A percentile compares a stretch with the other conserved stretches of the same genome.
Evolutionary conservation across 768 basidiomycete genomes (phyloP).

Genomic region (Lepiota venenata): DNA sequence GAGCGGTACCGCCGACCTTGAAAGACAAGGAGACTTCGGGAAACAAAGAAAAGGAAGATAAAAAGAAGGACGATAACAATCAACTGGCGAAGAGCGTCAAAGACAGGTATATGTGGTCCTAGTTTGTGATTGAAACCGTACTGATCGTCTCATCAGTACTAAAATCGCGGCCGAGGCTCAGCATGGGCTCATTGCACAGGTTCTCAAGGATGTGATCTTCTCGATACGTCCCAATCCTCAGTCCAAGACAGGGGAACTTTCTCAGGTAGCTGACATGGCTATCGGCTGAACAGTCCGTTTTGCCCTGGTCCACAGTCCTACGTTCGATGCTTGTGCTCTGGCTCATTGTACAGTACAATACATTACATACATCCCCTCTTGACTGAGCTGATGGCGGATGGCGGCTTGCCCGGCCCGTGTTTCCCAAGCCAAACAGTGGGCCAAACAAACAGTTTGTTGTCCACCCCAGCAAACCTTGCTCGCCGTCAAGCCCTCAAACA

Average conservation of each 20-base stretch:
- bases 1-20: conserved; percentile 48
- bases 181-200: conserved; percentile 90
- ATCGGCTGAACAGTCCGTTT: conserved; percentile 32
- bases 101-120: conserved; percentile 61
- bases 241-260: conserved; percentile 25
- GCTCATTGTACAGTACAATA: too few species aligned
- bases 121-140: not conserved
- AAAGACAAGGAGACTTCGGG: conserved; percentile 44
- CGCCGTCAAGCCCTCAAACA: conserved; percentile 13
- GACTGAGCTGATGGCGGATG: not conserved
- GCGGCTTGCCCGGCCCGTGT: not conserved
- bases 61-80: conserved; percentile 81
- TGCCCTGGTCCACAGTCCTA: too few species aligned
- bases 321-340: too few species aligned
- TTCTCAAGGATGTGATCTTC: conserved; percentile 91
- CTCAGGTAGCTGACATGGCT: conserved; percentile 43
- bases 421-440: not conserved
- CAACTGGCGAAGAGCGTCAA: conserved; percentile 86
- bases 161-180: conserved; percentile 91
- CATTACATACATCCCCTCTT: not conserved
- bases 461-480: not conserved
- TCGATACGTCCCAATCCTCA: conserved; percentile 47
- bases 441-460: conserved; percentile 2
- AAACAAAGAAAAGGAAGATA: conserved; percentile 55
- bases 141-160: conserved; percentile 43